Evolutionary conservation across 495 filamentous ascomycete species (phyloP).

Genomic region (Penicillium subrubescens): DNA sequence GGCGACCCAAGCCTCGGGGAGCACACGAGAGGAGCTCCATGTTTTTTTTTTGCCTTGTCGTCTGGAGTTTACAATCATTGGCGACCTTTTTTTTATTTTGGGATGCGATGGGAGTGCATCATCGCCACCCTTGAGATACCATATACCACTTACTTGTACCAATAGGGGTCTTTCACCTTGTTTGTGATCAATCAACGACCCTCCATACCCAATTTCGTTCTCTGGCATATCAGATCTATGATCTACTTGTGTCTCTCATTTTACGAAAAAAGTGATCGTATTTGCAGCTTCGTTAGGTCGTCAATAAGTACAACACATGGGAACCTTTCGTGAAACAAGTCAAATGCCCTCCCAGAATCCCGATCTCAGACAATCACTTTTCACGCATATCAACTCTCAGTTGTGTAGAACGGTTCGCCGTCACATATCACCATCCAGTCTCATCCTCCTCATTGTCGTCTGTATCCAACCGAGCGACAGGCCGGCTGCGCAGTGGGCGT

Average conservation of each 20-base stretch:
- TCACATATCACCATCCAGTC: slow-evolving; percentile 15
- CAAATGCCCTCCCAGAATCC: not conserved
- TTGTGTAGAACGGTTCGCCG: not conserved
- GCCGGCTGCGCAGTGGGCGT: slow-evolving; percentile 28
- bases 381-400: not conserved
- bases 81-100: slow-evolving; percentile 23
- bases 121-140: slow-evolving; percentile 34
- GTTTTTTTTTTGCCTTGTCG: slow-evolving; percentile 19
- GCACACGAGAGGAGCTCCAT: not conserved
- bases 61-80: slow-evolving; percentile 8
- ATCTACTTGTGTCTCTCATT: not conserved
- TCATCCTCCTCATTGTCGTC: slow-evolving; percentile 19
- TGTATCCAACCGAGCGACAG: slow-evolving; percentile 21
- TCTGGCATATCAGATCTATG: not conserved
- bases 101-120: slow-evolving; percentile 25
- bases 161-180: slow-evolving; percentile 22
- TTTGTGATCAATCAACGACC: slow-evolving; percentile 24
- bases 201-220: slow-evolving; percentile 5
- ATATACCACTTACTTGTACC: slow-evolving; percentile 31
- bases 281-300: slow-evolving; percentile 9
- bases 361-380: not conserved
- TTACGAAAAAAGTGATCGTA: slow-evolving; percentile 1
- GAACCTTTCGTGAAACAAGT: not conserved
- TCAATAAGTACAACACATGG: slow-evolving; percentile 3
- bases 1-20: not conserved